These are phyloP conservation scores for Cucumis sativus DNA, from an alignment of 306 rosid species.

Conservation along the genomic window Cucumber_9930_V3 NC_026661.2:5688001-5688500, in stretches of 20 bases:
- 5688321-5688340: neutral
- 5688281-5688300: neutral
- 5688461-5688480: conserved; percentile 73
- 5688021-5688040: neutral
- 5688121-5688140: neutral
- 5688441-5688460: conserved; percentile 87
- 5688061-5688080: neutral
- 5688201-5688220: neutral
- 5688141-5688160: neutral
- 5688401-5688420: neutral
- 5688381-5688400: neutral
- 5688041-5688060: neutral
- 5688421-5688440: conserved; percentile 77
- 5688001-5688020: neutral
- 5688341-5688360: neutral
- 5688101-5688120: neutral
- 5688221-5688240: neutral
- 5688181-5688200: neutral
- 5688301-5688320: neutral
- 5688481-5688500: conserved; percentile 35
- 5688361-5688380: neutral
- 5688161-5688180: neutral
- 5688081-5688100: neutral
- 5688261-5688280: neutral
- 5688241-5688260: neutral